Evolutionary conservation across 1,139 yeast genomes (phyloP).

Genomic region (Yamadazyma spencermartinsiae): DNA sequence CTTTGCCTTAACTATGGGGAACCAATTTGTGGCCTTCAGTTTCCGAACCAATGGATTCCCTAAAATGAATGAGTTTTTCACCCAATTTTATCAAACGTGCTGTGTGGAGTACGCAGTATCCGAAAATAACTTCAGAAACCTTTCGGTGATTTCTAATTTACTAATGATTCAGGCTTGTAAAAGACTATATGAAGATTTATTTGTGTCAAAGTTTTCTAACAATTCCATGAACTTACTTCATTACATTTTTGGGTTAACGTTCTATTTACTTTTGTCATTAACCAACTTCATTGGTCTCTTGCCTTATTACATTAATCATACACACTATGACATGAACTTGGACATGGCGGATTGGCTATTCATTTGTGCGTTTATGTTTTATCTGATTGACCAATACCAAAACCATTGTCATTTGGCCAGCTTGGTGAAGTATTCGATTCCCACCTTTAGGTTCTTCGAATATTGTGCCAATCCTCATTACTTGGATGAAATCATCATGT

Average conservation of each 20-base stretch:
- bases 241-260: constrained; percentile 70
- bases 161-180: constrained; percentile 59
- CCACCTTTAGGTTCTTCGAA: constrained; percentile 53
- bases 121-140: constrained; percentile 16
- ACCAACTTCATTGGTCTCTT: constrained; percentile 20
- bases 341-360: constrained; percentile 18
- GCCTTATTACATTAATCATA: constrained; percentile 13
- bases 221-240: constrained; percentile 75
- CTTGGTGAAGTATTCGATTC: constrained; percentile 67
- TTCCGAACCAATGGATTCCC: constrained; percentile 11
- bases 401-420: constrained; percentile 63
- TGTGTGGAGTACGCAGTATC: constrained; percentile 9
- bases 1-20: constrained; percentile 11
- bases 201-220: constrained; percentile 44
- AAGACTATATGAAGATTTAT: constrained; percentile 60
- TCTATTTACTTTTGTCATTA: constrained; percentile 47
- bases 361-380: constrained; percentile 33
- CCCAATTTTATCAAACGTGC: constrained; percentile 7
- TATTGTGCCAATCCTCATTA: constrained; percentile 76
- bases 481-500: constrained; percentile 69
- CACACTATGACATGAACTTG: constrained; percentile 5
- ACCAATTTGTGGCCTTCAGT: constrained; percentile 11
- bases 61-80: constrained; percentile 5
- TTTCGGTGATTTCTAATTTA: constrained; percentile 19
- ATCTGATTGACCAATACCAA: constrained; percentile 55